Conservation (phyloP, 768 basidiomycete genomes). For the Vishniacozyma victoriae region DNA sequence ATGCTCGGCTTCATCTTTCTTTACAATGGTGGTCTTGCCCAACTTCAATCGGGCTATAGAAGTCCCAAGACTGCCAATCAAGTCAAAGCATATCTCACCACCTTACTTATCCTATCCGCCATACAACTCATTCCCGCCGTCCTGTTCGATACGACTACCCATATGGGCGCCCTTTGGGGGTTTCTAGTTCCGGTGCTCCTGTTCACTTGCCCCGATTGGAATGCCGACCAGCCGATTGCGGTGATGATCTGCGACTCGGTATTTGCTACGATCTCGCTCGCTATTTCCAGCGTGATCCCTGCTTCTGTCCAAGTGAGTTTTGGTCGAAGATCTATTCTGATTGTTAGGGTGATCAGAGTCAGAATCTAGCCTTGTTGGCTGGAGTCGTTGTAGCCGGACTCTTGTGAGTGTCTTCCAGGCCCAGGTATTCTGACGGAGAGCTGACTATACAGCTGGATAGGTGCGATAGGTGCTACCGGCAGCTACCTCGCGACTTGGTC, state of each 20-base stretch:
- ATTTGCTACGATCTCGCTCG: conserved; percentile 14
- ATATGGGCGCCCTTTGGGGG: conserved; percentile 37
- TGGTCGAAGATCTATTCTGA: neutral
- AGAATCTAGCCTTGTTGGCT: conserved; percentile 4
- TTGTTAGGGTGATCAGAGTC: neutral
- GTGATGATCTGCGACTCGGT: conserved; percentile 25
- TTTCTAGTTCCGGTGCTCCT: conserved; percentile 33
- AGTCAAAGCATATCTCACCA: conserved; percentile 26
- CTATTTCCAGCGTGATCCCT: conserved; percentile 18
- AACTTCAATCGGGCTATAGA: conserved; percentile 14
- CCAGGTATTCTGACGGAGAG: neutral
- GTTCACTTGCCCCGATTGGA: conserved; percentile 20
- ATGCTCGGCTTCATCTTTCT: conserved; percentile 34
- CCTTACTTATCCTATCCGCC: conserved; percentile 17
- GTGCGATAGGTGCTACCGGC: conserved; percentile 25
- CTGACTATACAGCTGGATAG: conserved; percentile 18
- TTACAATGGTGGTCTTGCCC: conserved; percentile 23
- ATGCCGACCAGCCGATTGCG: conserved; percentile 26
- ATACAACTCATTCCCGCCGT: conserved; percentile 28
- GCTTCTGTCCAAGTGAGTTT: conserved; percentile 15
- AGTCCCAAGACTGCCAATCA: conserved; percentile 9
- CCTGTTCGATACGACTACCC: conserved; percentile 26
- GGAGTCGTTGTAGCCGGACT: conserved; percentile 5
- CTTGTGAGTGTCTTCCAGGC: conserved; percentile 11
- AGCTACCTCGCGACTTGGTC: conserved; percentile 23